phyloP scores from a whole-genome alignment of 1,139 yeast species.

The Suhomyces panamericanus region DNA sequence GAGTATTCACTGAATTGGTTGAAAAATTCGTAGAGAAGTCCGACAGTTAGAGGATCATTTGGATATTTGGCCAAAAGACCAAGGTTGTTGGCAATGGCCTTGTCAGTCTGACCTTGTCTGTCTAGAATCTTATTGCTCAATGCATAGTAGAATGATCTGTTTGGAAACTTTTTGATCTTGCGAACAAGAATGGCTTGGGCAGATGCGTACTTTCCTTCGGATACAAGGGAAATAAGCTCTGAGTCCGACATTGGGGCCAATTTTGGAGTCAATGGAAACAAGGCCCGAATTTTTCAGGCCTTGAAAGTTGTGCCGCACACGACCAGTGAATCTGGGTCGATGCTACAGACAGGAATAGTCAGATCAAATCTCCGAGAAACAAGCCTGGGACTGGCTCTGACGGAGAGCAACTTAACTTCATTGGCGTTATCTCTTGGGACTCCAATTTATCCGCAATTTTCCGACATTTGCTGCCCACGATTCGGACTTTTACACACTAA shows the following conservation, averaged over 20 bases:
- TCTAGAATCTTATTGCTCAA: conserved; percentile 46
- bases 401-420: too few species aligned
- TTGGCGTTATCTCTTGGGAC: too few species aligned
- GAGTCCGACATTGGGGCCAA: conserved; percentile 24
- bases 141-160: conserved; percentile 53
- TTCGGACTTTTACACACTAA: too few species aligned
- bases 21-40: conserved; percentile 45
- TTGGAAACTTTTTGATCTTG: conserved; percentile 56
- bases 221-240: conserved; percentile 46
- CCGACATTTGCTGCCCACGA: too few species aligned
- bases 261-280: not conserved
- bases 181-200: conserved; percentile 54
- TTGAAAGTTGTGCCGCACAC: not conserved
- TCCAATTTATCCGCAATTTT: too few species aligned
- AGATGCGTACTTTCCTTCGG: conserved; percentile 51
- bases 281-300: not conserved
- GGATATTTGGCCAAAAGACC: conserved; percentile 50
- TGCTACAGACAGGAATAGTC: too few species aligned
- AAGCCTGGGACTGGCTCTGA: too few species aligned
- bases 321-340: not conserved
- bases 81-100: conserved; percentile 45
- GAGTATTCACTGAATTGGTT: conserved; percentile 24
- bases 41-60: conserved; percentile 54
- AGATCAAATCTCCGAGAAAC: too few species aligned
- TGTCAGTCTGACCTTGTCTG: conserved; percentile 43